phyloP scores from a whole-genome alignment of 2,329 filamentous ascomycete genomes.

The Cordyceps sp. region DNA sequence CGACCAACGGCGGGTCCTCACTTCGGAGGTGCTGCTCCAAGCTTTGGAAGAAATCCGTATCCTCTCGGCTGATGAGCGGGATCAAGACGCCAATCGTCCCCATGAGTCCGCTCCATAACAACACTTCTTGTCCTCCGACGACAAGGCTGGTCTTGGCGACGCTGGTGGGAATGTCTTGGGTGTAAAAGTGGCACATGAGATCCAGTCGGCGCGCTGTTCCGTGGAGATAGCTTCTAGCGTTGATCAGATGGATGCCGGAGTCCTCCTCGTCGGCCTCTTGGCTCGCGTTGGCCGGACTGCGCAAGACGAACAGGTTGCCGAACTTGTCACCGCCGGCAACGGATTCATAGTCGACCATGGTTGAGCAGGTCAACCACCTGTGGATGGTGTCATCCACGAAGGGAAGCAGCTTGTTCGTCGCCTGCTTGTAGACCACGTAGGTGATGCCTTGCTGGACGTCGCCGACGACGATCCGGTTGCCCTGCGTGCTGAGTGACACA shows the following conservation, averaged over 20 bases:
- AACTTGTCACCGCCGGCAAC: constrained; percentile 94
- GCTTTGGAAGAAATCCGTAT: constrained; percentile 94
- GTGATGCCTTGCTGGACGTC: constrained; percentile 87
- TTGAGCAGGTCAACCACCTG: constrained; percentile 77
- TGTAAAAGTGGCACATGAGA: constrained; percentile 76
- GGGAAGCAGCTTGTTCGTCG: constrained; percentile 80
- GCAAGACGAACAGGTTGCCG: constrained; percentile 85
- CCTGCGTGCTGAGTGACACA: constrained; percentile 75
- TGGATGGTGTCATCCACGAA: constrained; percentile 84
- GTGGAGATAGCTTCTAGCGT: constrained; percentile 79
- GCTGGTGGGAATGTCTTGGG: constrained; percentile 82
- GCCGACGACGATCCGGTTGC: constrained; percentile 77
- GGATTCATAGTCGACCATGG: constrained; percentile 97
- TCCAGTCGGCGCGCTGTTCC: constrained; percentile 74
- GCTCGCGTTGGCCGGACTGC: constrained; percentile 71
- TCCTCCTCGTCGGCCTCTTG: constrained; percentile 86
- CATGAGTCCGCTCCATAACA: constrained; percentile 88
- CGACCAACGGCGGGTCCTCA: constrained; percentile 76
- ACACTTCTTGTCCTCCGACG: constrained; percentile 76
- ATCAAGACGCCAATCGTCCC: constrained; percentile 88
- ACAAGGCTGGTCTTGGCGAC: constrained; percentile 81
- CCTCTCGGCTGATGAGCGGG: constrained; percentile 79
- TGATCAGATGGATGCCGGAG: constrained; percentile 75
- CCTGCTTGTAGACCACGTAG: constrained; percentile 84
- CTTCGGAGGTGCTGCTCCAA: constrained; percentile 76